Percentiles rank a stretch among this genome's conserved stretches.
These are phyloP conservation scores for Quercus tomentella DNA, from an alignment of 331 rosid species.

Conservation along the genomic window DNA sequence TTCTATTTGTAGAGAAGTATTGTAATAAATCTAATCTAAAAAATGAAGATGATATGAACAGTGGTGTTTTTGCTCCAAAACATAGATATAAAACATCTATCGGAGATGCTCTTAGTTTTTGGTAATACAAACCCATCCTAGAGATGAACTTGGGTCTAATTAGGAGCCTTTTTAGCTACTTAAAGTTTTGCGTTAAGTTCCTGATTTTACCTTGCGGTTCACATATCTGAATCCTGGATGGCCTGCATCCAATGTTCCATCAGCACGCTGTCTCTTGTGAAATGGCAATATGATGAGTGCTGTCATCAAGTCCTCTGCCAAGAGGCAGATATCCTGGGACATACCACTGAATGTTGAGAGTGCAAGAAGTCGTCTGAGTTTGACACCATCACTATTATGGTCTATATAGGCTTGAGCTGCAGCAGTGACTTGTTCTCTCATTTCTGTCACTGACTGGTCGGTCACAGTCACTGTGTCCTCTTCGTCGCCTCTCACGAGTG, in stretches of 20 bases:
- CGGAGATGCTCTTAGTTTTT: no score
- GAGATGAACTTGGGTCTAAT: background rate
- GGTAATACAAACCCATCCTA: background rate
- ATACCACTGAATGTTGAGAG: slow-evolving; percentile 57
- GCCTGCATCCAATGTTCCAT: slow-evolving; percentile 57
- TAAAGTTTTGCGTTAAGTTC: background rate
- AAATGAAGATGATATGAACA: no score
- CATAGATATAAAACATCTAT: no score
- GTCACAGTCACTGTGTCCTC: slow-evolving; percentile 48
- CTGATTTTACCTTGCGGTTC: slow-evolving; percentile 63
- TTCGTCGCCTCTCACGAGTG: slow-evolving; percentile 49
- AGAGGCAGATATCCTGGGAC: slow-evolving; percentile 58
- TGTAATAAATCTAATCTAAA: no score
- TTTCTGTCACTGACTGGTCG: slow-evolving; percentile 46
- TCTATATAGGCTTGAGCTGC: slow-evolving; percentile 50
- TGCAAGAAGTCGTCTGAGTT: slow-evolving; percentile 58
- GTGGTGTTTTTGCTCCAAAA: no score
- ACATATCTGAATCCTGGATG: slow-evolving; percentile 70
- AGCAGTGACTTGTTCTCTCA: slow-evolving; percentile 62
- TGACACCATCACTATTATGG: slow-evolving; percentile 46
- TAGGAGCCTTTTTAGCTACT: background rate
- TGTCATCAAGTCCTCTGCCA: slow-evolving; percentile 77
- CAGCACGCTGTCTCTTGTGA: slow-evolving; percentile 53
- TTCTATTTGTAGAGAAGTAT: no score
- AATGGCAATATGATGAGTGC: slow-evolving; percentile 87